phyloP scores from a whole-genome alignment of 2,329 filamentous ascomycete species.

The Fusarium sp. region DNA sequence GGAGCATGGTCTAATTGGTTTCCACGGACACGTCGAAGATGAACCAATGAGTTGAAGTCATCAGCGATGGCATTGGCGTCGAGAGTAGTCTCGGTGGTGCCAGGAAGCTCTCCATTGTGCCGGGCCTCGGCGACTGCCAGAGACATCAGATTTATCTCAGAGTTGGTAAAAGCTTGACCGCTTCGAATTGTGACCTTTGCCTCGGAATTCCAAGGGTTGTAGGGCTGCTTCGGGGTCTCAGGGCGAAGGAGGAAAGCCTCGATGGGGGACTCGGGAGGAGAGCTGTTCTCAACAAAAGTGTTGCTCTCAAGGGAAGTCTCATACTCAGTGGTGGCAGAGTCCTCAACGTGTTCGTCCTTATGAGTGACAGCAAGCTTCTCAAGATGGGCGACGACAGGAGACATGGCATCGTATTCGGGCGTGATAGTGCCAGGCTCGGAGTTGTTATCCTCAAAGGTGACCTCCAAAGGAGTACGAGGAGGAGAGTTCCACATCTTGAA shows the following conservation, averaged over 20 bases:
- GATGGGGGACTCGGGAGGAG: conserved; percentile 24
- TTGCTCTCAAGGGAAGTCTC: not conserved
- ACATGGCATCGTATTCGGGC: conserved; percentile 9
- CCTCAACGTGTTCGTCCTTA: conserved; percentile 1
- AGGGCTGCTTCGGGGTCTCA: not conserved
- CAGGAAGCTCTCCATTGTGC: conserved; percentile 48
- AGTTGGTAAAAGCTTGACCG: conserved; percentile 15
- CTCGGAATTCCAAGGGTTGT: not conserved
- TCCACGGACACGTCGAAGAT: conserved; percentile 46
- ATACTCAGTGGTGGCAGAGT: not conserved
- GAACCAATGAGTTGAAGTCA: conserved; percentile 48
- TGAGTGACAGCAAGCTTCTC: conserved; percentile 8
- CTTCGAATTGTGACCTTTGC: not conserved
- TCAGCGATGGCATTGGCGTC: conserved; percentile 45
- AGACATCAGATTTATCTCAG: conserved; percentile 49
- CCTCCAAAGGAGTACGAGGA: not conserved
- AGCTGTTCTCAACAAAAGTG: not conserved
- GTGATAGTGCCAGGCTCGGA: not conserved
- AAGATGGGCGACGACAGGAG: conserved; percentile 14
- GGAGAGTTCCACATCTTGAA: conserved; percentile 9
- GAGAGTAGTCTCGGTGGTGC: conserved; percentile 43
- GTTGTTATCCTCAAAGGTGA: conserved; percentile 9
- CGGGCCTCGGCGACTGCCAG: conserved; percentile 47
- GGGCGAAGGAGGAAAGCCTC: conserved; percentile 15
- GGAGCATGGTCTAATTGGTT: conserved; percentile 23